Percentiles rank a stretch among this genome's conserved stretches.
These are phyloP conservation scores for Hyphodiscus sp. DNA, from an alignment of 2,329 filamentous ascomycete species.

Conservation along the genomic window DNA sequence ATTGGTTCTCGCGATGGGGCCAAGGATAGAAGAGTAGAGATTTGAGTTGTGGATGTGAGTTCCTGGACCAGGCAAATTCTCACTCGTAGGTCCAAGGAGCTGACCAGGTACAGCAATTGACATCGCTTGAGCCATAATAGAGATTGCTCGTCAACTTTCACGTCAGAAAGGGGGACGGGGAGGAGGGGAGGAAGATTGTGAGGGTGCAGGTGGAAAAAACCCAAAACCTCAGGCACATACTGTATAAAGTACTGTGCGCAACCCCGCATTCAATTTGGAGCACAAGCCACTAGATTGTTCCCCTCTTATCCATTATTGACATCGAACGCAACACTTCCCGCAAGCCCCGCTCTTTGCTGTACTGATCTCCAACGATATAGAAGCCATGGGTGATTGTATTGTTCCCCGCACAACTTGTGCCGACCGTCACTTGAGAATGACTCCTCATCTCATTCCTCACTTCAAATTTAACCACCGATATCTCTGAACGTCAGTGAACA, in stretches of 20 bases:
- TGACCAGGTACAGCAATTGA: constrained; percentile 72
- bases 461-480: neutral
- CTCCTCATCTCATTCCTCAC: neutral
- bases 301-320: neutral
- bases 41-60: constrained; percentile 73
- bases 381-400: neutral
- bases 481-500: neutral
- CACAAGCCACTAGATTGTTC: neutral
- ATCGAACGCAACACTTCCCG: no score
- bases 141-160: neutral
- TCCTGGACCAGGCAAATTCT: constrained; percentile 69
- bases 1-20: constrained; percentile 52
- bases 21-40: constrained; percentile 78
- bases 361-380: neutral
- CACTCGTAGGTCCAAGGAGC: constrained; percentile 59
- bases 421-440: neutral
- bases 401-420: neutral
- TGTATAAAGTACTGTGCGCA: no score
- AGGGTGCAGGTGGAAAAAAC: no score
- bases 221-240: neutral
- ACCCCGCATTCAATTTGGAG: no score
- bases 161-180: neutral
- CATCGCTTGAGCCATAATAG: constrained; percentile 18
- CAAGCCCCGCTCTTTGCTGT: no score
- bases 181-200: constrained; percentile 9